A percentile compares a stretch with the other conserved stretches of the same genome.
phyloP scores from a whole-genome alignment of 768 basidiomycete species.

The Lactifluus subvellereus region DNA sequence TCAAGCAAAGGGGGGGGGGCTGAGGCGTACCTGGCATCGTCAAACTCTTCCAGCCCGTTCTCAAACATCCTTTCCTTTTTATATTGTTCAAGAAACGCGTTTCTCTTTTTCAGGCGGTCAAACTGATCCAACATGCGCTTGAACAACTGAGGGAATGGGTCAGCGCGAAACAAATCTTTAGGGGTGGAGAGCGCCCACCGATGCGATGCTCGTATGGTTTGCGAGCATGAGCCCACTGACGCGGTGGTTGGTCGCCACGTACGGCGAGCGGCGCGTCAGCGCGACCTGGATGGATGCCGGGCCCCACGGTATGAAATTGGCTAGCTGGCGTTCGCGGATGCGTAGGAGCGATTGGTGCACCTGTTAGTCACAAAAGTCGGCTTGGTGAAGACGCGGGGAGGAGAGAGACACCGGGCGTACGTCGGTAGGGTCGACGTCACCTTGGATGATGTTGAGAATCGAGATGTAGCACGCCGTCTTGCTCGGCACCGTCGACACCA shows the following conservation, averaged over 20 bases:
- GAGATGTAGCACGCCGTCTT: constrained; percentile 96
- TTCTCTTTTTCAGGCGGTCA: constrained; percentile 76
- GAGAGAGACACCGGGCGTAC: constrained; percentile 39
- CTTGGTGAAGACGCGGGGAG: no score
- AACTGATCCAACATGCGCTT: constrained; percentile 96
- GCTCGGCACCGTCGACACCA: constrained; percentile 92
- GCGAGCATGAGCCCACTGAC: constrained; percentile 98
- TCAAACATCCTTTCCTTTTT: constrained; percentile 96
- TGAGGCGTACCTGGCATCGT: constrained; percentile 79
- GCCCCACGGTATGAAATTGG: constrained; percentile 99
- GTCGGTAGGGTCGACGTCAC: constrained; percentile 97
- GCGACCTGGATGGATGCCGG: constrained; percentile 98
- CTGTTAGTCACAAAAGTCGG: constrained; percentile 36
- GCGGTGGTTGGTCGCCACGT: constrained; percentile 81
- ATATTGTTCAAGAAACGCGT: constrained; percentile 96
- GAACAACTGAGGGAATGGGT: constrained; percentile 59
- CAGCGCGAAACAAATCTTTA: neutral
- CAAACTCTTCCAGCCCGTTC: constrained; percentile 91
- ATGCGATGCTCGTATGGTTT: constrained; percentile 98
- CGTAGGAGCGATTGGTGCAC: constrained; percentile 96
- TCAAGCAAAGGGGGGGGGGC: neutral
- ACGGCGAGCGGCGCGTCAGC: constrained; percentile 84
- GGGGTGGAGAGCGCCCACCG: constrained; percentile 46
- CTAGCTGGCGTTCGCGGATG: constrained; percentile 93
- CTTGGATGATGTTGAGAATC: constrained; percentile 96